Evolutionary conservation across 208 protist genomes (phyloP), one percentile per base, ranked within the genome.

Genomic region (Leishmania arabica): DNA sequence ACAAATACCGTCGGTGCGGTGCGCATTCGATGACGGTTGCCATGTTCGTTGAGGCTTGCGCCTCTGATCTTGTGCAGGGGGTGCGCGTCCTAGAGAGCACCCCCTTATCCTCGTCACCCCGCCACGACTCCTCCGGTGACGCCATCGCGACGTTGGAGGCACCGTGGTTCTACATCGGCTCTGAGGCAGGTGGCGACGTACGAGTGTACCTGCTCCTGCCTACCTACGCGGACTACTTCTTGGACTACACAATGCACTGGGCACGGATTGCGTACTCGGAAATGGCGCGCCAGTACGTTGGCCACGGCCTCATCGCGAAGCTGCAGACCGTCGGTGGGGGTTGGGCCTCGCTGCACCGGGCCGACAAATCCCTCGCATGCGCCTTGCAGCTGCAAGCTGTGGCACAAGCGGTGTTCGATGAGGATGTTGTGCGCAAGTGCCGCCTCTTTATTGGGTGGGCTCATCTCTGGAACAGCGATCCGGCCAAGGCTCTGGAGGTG

Each of bases 371-470:
- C 34, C 76, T 96, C 65, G 42, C 75, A 27, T 96, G 88, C 60
- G 85, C 93, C 17, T 53, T 91, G 47, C 80, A 87, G 83, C 83
- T 96, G 68, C 84, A 90, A 60, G 13, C 82, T 62, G 75, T 87
- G 6, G 90, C 93, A 0, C 8, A 53, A 42, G 74, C 84, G 6
- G 56, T 95, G 24, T 45, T 78, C 54, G 89, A 95, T 53, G 88
- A 82, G 31, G 90, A 89, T 17, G 85, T 88, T 42, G 71, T 81
- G 62, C 74, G 78, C 45, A 93, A 92, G 85, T 93, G 89, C 77
- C 89, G 90, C 8, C 70, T 95, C 24, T 96, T 96, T 70, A 83
- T 95, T 47, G 93, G 88, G 9, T 96, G 93, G 93, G 88, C 91
- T 7, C 78, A 88, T 74, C 71, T 96, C 47, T 96, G 93, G 91